phyloP scores from a whole-genome alignment of 2,329 filamentous ascomycete species.

The Penicillium sp. region DNA sequence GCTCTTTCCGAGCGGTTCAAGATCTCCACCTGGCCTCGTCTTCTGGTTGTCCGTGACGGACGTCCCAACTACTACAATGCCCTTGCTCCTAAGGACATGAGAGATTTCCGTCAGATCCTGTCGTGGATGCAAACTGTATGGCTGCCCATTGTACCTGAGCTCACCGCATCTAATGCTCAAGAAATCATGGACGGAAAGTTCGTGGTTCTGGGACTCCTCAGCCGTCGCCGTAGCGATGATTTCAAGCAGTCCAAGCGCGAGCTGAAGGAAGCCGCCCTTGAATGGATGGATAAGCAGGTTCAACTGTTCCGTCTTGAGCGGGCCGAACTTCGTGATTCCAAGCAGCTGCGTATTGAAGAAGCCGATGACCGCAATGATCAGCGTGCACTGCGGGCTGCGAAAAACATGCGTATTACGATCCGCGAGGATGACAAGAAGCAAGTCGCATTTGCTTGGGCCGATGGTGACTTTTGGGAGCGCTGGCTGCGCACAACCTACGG shows the following conservation, averaged over 20 bases:
- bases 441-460: slow-evolving; percentile 94
- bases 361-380: slow-evolving; percentile 91
- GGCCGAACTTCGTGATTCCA: slow-evolving; percentile 88
- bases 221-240: slow-evolving; percentile 73
- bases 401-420: slow-evolving; percentile 89
- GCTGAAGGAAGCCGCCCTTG: slow-evolving; percentile 90
- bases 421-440: slow-evolving; percentile 82
- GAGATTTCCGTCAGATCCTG: slow-evolving; percentile 76
- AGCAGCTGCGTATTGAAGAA: slow-evolving; percentile 93
- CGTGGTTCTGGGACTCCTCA: slow-evolving; percentile 89
- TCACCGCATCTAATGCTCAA: slow-evolving; percentile 84
- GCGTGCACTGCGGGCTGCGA: slow-evolving; percentile 79
- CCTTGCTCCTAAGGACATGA: slow-evolving; percentile 86
- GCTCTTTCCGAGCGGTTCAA: slow-evolving; percentile 79
- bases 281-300: slow-evolving; percentile 98
- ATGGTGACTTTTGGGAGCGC: slow-evolving; percentile 94
- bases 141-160: slow-evolving; percentile 91
- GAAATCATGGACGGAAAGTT: slow-evolving; percentile 95
- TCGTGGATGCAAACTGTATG: slow-evolving; percentile 96
- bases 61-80: slow-evolving; percentile 87
- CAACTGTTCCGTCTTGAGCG: slow-evolving; percentile 88
- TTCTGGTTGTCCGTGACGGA: slow-evolving; percentile 85
- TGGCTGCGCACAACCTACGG: slow-evolving; percentile 97
- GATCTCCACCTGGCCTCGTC: slow-evolving; percentile 93
- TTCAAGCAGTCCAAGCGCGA: slow-evolving; percentile 79